Evolutionary conservation across 257 asterid genomes (phyloP).

Genomic region (Eustoma russellianum): DNA sequence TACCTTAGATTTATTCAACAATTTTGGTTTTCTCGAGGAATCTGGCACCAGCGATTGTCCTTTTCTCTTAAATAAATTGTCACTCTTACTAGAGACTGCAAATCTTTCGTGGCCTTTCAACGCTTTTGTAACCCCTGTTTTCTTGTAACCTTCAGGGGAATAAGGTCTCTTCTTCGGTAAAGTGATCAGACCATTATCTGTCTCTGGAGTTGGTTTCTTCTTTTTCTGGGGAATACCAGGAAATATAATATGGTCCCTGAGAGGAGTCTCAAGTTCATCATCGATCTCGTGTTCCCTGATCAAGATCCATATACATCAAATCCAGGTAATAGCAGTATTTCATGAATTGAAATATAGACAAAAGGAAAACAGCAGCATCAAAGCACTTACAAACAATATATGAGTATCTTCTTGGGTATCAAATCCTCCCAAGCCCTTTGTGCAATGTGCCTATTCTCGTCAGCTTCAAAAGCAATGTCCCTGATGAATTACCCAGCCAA

Average conservation of each 20-base stretch:
- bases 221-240: constrained; percentile 38
- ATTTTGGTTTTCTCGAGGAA: constrained; percentile 31
- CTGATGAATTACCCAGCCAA: constrained; percentile 24
- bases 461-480: constrained; percentile 38
- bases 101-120: constrained; percentile 28
- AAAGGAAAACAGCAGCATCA: neutral
- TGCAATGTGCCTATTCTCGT: constrained; percentile 19
- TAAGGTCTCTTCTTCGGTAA: constrained; percentile 7
- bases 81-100: constrained; percentile 19
- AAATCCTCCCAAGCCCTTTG: constrained; percentile 88
- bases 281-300: constrained; percentile 64
- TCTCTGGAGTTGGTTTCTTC: constrained; percentile 18
- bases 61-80: constrained; percentile 30
- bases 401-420: constrained; percentile 60
- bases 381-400: constrained; percentile 76
- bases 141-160: constrained; percentile 19
- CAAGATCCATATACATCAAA: neutral
- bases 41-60: constrained; percentile 18
- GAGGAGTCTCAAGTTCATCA: constrained; percentile 41
- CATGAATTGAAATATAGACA: neutral
- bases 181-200: constrained; percentile 14
- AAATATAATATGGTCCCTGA: constrained; percentile 61
- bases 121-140: constrained; percentile 23
- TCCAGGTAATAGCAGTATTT: neutral
- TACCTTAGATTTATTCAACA: constrained; percentile 13